A percentile compares a stretch with the other conserved stretches of the same genome.
Conservation (phyloP, 2,329 filamentous ascomycete species). For the Pyrenochaeta sp. region DNA sequence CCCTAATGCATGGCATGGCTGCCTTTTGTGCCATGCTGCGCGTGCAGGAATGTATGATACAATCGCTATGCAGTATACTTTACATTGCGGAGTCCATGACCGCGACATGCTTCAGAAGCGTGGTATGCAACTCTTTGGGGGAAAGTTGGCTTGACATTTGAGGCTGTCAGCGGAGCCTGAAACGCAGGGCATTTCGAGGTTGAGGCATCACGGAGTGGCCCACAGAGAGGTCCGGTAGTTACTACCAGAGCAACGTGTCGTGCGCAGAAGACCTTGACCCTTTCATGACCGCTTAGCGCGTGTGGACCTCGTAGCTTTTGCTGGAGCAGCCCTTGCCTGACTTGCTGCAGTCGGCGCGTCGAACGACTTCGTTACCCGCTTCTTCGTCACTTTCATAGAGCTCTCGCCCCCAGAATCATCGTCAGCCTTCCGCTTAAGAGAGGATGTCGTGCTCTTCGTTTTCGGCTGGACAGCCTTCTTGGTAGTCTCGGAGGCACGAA, state of each 20-base stretch:
- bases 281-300: constrained; percentile 1
- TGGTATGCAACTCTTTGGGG: neutral
- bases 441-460: constrained; percentile 11
- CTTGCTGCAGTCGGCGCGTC: constrained; percentile 50
- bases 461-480: constrained; percentile 9
- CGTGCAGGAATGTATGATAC: neutral
- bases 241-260: neutral
- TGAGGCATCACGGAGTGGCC: too few relatives aligned
- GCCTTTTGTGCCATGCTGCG: too few relatives aligned
- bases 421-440: constrained; percentile 46
- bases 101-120: neutral
- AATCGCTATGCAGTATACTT: neutral
- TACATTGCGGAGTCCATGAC: neutral
- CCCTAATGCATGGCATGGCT: too few relatives aligned
- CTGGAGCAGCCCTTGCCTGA: constrained; percentile 33
- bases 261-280: too few relatives aligned
- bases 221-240: neutral
- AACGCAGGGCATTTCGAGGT: neutral
- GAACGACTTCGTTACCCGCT: constrained; percentile 41
- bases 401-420: constrained; percentile 22
- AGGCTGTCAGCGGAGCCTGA: neutral
- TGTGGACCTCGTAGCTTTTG: constrained; percentile 20
- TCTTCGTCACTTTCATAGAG: constrained; percentile 32
- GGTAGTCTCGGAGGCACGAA: constrained; percentile 11
- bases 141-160: neutral